Conservation (phyloP, 2,329 filamentous ascomycete species). For the Penicillium decumbens region DNA sequence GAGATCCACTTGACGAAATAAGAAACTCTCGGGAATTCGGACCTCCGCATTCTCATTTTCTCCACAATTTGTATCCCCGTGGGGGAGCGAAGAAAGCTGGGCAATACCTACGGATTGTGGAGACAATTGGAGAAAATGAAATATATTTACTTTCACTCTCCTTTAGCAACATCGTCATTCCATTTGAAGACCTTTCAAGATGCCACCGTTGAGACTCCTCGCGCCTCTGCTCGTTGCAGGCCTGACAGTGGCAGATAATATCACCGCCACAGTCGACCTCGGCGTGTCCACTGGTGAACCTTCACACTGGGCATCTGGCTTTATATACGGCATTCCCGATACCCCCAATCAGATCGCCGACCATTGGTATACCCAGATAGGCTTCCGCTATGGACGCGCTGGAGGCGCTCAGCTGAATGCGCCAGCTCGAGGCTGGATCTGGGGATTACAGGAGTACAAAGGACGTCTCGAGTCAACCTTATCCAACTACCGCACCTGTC, state of each 20-base stretch:
- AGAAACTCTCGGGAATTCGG: background rate
- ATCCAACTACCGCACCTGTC: constrained; percentile 43
- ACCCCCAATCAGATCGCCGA: constrained; percentile 38
- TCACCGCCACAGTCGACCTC: constrained; percentile 28
- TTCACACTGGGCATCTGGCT: constrained; percentile 39
- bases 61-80: background rate
- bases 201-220: background rate
- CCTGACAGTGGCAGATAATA: constrained; percentile 1
- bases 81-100: background rate
- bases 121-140: background rate
- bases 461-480: constrained; percentile 43
- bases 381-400: constrained; percentile 40
- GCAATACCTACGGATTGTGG: background rate
- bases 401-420: constrained; percentile 42
- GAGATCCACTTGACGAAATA: background rate
- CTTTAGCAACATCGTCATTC: background rate
- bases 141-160: background rate
- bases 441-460: constrained; percentile 26
- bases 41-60: background rate
- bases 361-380: constrained; percentile 39
- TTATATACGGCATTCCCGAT: constrained; percentile 44
- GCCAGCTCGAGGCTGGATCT: constrained; percentile 24
- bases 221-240: background rate
- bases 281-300: constrained; percentile 30
- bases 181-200: background rate